Evolutionary conservation across 2,329 filamentous ascomycete genomes (phyloP).

Genomic region (Ceratocystis cubensis): DNA sequence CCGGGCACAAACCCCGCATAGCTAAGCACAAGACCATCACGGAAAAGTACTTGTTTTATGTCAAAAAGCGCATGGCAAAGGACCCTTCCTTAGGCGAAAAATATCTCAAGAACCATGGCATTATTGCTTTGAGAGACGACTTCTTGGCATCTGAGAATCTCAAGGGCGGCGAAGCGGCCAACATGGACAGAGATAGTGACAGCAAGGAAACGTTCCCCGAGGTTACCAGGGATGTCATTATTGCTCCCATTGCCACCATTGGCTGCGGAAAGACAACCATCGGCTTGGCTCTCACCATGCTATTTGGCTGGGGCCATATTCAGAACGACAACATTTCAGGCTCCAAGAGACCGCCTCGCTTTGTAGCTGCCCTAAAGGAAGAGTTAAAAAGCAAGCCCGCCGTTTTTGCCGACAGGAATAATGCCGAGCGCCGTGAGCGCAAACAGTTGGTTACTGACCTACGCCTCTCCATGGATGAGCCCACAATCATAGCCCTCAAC

Average conservation of each 20-base stretch:
- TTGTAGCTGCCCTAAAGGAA: conserved; percentile 58
- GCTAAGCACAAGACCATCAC: conserved; percentile 86
- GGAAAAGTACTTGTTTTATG: conserved; percentile 77
- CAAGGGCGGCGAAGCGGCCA: conserved; percentile 80
- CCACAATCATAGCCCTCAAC: conserved; percentile 71
- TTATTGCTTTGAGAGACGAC: conserved; percentile 78
- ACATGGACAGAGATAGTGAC: conserved; percentile 45
- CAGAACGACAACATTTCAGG: conserved; percentile 94
- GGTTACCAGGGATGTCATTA: conserved; percentile 55
- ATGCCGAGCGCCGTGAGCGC: conserved; percentile 77
- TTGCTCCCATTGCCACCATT: conserved; percentile 86
- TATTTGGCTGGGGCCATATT: conserved; percentile 85
- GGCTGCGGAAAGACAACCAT: conserved; percentile 96
- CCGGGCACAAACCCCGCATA: conserved; percentile 58
- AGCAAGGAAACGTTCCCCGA: conserved; percentile 35
- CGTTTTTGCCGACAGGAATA: conserved; percentile 88
- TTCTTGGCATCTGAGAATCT: conserved; percentile 75
- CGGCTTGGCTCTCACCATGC: conserved; percentile 62
- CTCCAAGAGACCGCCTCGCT: conserved; percentile 55
- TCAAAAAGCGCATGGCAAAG: conserved; percentile 55
- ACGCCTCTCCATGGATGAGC: conserved; percentile 45
- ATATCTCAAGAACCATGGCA: conserved; percentile 85
- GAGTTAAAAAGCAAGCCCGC: conserved; percentile 52
- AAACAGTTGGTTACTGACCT: conserved; percentile 78
- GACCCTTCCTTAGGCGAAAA: conserved; percentile 54